These are phyloP conservation scores for Metschnikowia anglica DNA, from an alignment of 805 yeast genomes.

Conservation along the genomic window DNA sequence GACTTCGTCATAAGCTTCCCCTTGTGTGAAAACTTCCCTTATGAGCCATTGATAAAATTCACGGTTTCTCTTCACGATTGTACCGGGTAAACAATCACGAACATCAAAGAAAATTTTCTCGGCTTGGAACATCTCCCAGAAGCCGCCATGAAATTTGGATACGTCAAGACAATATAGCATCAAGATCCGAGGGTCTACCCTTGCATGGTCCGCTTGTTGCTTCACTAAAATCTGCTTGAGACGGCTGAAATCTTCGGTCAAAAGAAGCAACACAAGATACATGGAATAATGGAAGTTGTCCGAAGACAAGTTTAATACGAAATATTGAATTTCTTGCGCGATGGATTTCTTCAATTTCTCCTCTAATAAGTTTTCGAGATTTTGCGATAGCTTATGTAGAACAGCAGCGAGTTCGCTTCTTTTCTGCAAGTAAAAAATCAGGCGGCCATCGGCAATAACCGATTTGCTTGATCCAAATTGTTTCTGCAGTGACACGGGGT, in stretches of 20 bases:
- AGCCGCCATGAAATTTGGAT: not conserved
- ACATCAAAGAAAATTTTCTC: constrained; percentile 6
- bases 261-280: constrained; percentile 9
- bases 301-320: not conserved
- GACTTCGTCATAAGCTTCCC: constrained; percentile 1
- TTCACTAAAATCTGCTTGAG: constrained; percentile 1
- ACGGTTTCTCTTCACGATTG: not conserved
- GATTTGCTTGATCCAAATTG: constrained; percentile 5
- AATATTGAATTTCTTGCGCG: not conserved
- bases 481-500: constrained; percentile 5
- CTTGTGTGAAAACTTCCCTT: constrained; percentile 1
- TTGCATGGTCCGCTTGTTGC: not conserved
- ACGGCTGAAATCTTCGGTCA: constrained; percentile 4
- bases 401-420: not conserved
- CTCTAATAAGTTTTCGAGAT: not conserved
- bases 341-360: not conserved
- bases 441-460: constrained; percentile 8
- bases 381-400: not conserved
- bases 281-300: not conserved
- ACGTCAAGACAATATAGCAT: constrained; percentile 6
- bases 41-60: constrained; percentile 15
- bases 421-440: constrained; percentile 7
- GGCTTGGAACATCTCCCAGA: constrained; percentile 10
- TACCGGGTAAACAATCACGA: not conserved
- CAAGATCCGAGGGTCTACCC: constrained; percentile 16